Conservation (phyloP, 2,329 filamentous ascomycete species). For the Aspergillus pseudonomiae region DNA sequence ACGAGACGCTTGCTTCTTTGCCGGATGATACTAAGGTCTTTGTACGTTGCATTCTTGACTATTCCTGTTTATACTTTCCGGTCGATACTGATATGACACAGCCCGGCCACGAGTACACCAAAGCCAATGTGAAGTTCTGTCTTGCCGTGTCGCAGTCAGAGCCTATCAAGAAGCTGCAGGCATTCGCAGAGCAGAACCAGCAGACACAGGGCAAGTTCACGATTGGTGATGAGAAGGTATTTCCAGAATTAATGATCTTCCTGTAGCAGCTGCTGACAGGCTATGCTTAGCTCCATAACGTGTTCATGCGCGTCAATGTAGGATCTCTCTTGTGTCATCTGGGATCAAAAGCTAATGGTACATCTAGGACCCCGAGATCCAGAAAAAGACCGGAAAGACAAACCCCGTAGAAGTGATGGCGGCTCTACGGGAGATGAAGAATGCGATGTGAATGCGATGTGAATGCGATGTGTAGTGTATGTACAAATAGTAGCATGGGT, state of each 20-base stretch:
- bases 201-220: conserved; percentile 96
- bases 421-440: conserved; percentile 85
- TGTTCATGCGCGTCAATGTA: conserved; percentile 89
- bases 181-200: conserved; percentile 76
- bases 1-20: conserved; percentile 76
- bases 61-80: too few relatives aligned
- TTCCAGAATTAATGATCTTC: neutral
- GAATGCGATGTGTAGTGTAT: conserved; percentile 7
- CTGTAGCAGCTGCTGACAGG: conserved; percentile 4
- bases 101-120: conserved; percentile 99
- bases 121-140: conserved; percentile 88
- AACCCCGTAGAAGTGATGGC: conserved; percentile 83
- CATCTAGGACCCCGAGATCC: conserved; percentile 74
- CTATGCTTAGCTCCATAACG: conserved; percentile 74
- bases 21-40: conserved; percentile 93
- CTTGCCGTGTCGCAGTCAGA: conserved; percentile 74
- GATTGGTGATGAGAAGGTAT: conserved; percentile 93
- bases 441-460: conserved; percentile 54
- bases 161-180: conserved; percentile 73
- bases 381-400: conserved; percentile 79
- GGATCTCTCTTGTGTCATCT: conserved; percentile 34
- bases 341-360: conserved; percentile 16
- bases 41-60: conserved; percentile 54
- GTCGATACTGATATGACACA: conserved; percentile 37
- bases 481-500: neutral